Conservation (phyloP, 805 yeast species). For the Middelhovenomyces tepae region DNA sequence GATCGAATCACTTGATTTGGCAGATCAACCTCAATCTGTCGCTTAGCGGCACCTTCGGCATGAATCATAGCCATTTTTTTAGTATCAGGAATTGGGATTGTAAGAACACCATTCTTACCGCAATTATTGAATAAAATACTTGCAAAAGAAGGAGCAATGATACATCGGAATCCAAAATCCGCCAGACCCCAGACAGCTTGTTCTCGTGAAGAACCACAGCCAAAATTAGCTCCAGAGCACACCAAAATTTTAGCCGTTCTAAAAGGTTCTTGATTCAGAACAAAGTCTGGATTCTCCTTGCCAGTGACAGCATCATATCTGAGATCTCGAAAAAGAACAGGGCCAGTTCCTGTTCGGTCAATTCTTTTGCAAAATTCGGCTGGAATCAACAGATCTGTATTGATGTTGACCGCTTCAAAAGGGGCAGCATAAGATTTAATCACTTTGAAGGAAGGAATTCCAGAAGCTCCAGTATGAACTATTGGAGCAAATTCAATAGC, state of each 20-base stretch:
- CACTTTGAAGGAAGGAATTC: conserved; percentile 64
- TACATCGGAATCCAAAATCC: conserved; percentile 88
- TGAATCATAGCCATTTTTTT: conserved; percentile 66
- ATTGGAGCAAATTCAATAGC: conserved; percentile 21
- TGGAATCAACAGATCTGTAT: conserved; percentile 95
- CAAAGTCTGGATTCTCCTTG: conserved; percentile 64
- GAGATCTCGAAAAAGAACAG: conserved; percentile 81
- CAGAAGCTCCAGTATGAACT: conserved; percentile 38
- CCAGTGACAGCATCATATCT: conserved; percentile 55
- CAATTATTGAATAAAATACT: conserved; percentile 95
- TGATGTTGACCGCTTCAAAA: conserved; percentile 83
- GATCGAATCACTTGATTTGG: conserved; percentile 70
- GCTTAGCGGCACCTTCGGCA: conserved; percentile 58
- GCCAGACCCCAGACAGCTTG: conserved; percentile 98
- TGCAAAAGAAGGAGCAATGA: conserved; percentile 94
- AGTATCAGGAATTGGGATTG: conserved; percentile 75
- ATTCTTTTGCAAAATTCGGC: conserved; percentile 93
- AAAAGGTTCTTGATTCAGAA: conserved; percentile 74
- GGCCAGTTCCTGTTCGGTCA: conserved; percentile 82
- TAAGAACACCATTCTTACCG: conserved; percentile 84
- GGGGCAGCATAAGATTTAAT: conserved; percentile 85
- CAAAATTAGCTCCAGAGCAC: conserved; percentile 90
- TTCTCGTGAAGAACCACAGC: conserved; percentile 96
- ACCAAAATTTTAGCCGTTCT: conserved; percentile 70
- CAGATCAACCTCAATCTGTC: conserved; percentile 64